These are phyloP conservation scores for Saccharomycopsis sp. DNA, from an alignment of 805 yeast genomes.

Conservation along the genomic window DNA sequence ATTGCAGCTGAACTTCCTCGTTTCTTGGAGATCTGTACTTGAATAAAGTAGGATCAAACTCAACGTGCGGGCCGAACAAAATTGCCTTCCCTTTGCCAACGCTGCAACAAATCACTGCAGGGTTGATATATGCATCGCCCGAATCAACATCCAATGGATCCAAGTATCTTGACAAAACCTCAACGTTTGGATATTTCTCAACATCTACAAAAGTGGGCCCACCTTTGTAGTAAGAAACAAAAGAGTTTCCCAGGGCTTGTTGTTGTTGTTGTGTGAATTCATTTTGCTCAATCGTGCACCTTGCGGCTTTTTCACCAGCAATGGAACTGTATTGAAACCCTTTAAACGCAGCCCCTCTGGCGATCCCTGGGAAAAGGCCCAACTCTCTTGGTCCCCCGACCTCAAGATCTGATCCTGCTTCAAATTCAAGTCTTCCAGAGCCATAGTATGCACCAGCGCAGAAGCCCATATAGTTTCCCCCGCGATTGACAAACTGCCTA, in stretches of 20 bases:
- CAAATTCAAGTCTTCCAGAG: constrained; percentile 70
- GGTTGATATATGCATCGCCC: constrained; percentile 31
- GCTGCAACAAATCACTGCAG: constrained; percentile 64
- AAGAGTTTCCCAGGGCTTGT: constrained; percentile 21
- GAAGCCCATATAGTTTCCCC: constrained; percentile 79
- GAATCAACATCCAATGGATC: constrained; percentile 45
- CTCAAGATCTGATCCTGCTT: constrained; percentile 62
- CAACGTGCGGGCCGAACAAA: constrained; percentile 85
- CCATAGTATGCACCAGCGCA: constrained; percentile 96
- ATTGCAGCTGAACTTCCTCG: constrained; percentile 30
- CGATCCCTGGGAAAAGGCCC: constrained; percentile 70
- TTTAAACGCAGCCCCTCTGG: constrained; percentile 69
- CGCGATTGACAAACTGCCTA: constrained; percentile 54
- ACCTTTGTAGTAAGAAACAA: constrained; percentile 64
- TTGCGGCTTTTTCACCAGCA: constrained; percentile 59
- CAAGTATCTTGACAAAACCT: constrained; percentile 61
- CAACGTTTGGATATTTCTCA: constrained; percentile 46
- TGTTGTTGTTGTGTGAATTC: no score
- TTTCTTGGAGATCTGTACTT: constrained; percentile 27
- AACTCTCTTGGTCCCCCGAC: constrained; percentile 83
- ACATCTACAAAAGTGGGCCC: constrained; percentile 84
- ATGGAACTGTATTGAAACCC: constrained; percentile 80
- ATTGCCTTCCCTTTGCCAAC: constrained; percentile 72
- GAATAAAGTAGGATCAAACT: constrained; percentile 54
- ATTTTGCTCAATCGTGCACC: constrained; percentile 33